A percentile compares a stretch with the other conserved stretches of the same genome.
Conservation (phyloP, 2,329 filamentous ascomycete genomes). For the Aspergillus sp. region DNA sequence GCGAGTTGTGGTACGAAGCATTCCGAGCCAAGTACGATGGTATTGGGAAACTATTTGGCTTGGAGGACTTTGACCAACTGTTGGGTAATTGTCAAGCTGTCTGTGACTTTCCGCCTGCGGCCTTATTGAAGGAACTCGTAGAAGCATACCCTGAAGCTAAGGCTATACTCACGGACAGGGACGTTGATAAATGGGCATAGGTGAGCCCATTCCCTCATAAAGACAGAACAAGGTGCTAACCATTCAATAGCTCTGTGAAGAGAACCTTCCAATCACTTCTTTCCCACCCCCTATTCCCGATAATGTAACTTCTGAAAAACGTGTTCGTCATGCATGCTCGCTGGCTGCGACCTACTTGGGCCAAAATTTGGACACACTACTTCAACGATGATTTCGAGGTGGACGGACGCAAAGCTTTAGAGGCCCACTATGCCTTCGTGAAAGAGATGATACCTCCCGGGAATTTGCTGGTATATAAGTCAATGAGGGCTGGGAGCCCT, state of each 20-base stretch:
- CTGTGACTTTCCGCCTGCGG: conserved; percentile 11
- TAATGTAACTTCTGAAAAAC: neutral
- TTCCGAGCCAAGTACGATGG: conserved; percentile 52
- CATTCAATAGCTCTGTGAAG: neutral
- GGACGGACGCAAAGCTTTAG: conserved; percentile 12
- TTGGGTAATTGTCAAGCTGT: conserved; percentile 9
- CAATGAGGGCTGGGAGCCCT: conserved; percentile 41
- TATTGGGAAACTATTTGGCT: conserved; percentile 33
- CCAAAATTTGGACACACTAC: neutral
- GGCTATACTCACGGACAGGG: conserved; percentile 14
- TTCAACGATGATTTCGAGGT: neutral
- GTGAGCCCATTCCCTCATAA: conserved; percentile 30
- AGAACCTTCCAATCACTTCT: neutral
- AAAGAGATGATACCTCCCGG: conserved; percentile 31
- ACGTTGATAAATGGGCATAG: conserved; percentile 19
- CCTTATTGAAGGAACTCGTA: conserved; percentile 18
- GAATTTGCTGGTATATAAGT: conserved; percentile 40
- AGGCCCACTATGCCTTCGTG: conserved; percentile 43
- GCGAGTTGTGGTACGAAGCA: conserved; percentile 55
- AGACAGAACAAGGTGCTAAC: neutral
- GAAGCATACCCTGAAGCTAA: conserved; percentile 18
- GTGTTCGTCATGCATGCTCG: neutral
- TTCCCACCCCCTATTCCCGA: neutral
- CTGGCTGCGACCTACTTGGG: neutral
- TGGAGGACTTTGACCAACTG: conserved; percentile 12